phyloP scores from a whole-genome alignment of 768 basidiomycete genomes.

The Coprinopsis marcescibilis region DNA sequence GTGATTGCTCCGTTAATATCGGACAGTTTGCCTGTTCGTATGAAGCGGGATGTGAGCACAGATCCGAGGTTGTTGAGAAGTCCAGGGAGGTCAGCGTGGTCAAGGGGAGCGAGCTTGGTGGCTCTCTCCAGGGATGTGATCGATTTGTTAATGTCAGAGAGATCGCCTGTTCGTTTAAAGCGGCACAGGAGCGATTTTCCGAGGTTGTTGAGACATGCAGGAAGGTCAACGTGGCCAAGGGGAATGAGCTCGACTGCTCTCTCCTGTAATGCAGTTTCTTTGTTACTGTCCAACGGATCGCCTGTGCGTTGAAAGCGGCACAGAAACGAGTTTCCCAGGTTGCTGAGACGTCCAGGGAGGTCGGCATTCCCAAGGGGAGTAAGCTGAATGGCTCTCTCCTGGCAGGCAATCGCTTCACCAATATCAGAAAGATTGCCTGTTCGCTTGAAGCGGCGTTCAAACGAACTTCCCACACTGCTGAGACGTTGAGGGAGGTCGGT shows the following conservation, averaged over 20 bases:
- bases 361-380: too few relatives aligned
- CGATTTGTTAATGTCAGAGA: not conserved
- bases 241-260: not conserved
- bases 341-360: too few relatives aligned
- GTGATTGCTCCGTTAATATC: slow-evolving; percentile 11
- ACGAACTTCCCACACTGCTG: too few relatives aligned
- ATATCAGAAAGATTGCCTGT: too few relatives aligned
- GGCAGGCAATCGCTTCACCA: too few relatives aligned
- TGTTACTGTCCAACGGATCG: not conserved
- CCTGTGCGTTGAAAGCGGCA: too few relatives aligned
- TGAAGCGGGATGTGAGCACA: slow-evolving; percentile 11
- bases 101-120: not conserved
- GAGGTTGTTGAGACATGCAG: not conserved
- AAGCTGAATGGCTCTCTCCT: too few relatives aligned
- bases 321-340: not conserved
- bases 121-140: not conserved
- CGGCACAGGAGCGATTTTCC: not conserved
- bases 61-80: not conserved
- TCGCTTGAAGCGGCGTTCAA: too few relatives aligned
- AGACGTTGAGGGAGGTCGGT: too few relatives aligned
- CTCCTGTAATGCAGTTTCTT: slow-evolving; percentile 1
- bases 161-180: not conserved
- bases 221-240: not conserved
- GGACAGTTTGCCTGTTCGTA: not conserved
- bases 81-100: not conserved